Base-by-base conservation (phyloP, 1,284 basidiomycete species). In the Cutaneotrichosporon mucoides region DNA sequence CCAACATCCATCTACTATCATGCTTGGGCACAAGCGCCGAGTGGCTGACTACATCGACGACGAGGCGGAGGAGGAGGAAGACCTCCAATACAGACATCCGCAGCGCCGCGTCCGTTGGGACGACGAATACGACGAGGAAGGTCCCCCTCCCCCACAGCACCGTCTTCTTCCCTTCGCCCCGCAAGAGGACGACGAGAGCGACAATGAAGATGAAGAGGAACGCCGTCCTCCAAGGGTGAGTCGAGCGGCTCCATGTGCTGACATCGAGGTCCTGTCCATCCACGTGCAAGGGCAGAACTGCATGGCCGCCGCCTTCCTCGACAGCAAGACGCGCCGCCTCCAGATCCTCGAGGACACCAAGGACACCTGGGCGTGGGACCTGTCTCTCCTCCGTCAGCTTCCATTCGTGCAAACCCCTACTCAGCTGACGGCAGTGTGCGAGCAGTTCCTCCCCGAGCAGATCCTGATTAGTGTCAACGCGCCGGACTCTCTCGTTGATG, bases 281-380 rank as follows among this genome's bases (percentile, higher is more conserved):
- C 65, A 73, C 43, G 68, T 62, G 0, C 64, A 71, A 1, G 49
- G 50, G 24, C 56, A 48, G 6, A 56, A 57, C 40, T 63, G 56
- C 12, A 56, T 92, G 42, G 89, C 86, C 3, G 87, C 85, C 46
- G 88, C 90, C 36, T 93, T 88, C 76, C 91, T 88, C 67, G 88
- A 94, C 68, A 84, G 88, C 5, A 69, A 81, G 6, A 85, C 83
- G 59, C 82, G 82, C 58, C 81, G 83, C 16, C 78, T 95, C 38
- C 86, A 84, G 66, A 82, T 92, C 3, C 80, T 94, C 44, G 91
- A 94, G 70, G 92, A 96, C 71, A 88, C 88, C 1, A 84, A 84
- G 63, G 92, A 95, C 69, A 86, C 85, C 9, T 65, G 76, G 4
- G 85, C 87, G 65, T 88, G 85, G 70, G 92, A 95, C 73, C 70